Conservation (phyloP, 1,284 basidiomycete species). For the Malassezia caprae region DNA sequence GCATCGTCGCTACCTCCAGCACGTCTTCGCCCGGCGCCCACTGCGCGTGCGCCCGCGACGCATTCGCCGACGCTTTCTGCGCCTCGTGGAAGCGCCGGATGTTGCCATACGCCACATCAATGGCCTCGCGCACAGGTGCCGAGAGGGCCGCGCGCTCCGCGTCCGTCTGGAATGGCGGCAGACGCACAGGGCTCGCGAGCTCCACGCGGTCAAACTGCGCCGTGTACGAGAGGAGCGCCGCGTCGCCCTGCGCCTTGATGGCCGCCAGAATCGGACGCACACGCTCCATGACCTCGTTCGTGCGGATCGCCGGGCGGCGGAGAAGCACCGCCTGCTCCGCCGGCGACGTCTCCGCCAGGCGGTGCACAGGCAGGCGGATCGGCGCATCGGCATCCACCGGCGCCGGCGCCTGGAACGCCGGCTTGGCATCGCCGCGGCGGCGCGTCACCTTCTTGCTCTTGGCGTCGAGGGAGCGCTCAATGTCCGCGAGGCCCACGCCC, state of each 20-base stretch:
- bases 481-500: conserved; percentile 73
- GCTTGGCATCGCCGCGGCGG: conserved; percentile 84
- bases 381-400: conserved; percentile 51
- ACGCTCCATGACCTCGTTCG: conserved; percentile 84
- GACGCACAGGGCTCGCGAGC: conserved; percentile 53
- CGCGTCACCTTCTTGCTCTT: conserved; percentile 82
- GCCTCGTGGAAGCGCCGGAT: conserved; percentile 55
- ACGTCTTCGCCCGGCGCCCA: conserved; percentile 20
- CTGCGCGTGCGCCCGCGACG: background rate
- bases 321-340: conserved; percentile 64
- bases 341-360: conserved; percentile 49
- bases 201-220: conserved; percentile 80
- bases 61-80: conserved; percentile 27
- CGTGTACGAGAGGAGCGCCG: conserved; percentile 75
- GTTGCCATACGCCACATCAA: conserved; percentile 84
- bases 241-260: conserved; percentile 74
- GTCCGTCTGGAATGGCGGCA: conserved; percentile 52
- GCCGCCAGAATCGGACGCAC: conserved; percentile 88
- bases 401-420: conserved; percentile 59
- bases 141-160: conserved; percentile 31
- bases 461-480: conserved; percentile 72
- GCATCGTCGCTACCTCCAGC: conserved; percentile 89
- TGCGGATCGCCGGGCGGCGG: conserved; percentile 80
- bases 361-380: conserved; percentile 46
- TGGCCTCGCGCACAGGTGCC: conserved; percentile 60